Percentiles rank a stretch among this genome's conserved stretches.
Conservation (phyloP, 495 filamentous ascomycete genomes). For the Penicillium fimorum region DNA sequence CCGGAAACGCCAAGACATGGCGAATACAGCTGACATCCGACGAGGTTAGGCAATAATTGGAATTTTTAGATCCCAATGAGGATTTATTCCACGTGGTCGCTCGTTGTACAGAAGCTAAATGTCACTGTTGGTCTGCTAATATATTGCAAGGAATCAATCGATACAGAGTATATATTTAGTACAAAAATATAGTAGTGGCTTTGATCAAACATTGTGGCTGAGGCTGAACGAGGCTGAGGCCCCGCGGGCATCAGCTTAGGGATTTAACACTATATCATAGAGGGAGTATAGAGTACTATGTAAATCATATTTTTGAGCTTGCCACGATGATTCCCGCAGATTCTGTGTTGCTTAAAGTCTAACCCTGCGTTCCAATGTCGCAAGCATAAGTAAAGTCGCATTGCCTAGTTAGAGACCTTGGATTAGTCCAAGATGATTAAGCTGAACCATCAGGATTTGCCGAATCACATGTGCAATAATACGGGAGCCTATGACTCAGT, state of each 20-base stretch:
- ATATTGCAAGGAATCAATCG: not conserved
- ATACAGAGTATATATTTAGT: not conserved
- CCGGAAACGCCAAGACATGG: slow-evolving; percentile 3
- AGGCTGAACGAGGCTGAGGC: not conserved
- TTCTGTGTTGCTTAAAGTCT: not conserved
- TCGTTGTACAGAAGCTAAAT: not conserved
- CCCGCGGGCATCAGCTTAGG: not conserved
- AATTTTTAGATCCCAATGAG: not conserved
- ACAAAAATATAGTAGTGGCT: not conserved
- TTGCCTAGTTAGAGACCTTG: not conserved
- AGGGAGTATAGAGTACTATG: not conserved
- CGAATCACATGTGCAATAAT: not conserved
- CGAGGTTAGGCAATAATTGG: not conserved
- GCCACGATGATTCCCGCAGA: not conserved
- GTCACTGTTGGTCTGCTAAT: not conserved
- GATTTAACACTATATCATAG: not conserved
- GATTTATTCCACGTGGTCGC: slow-evolving; percentile 4
- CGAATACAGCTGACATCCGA: not conserved
- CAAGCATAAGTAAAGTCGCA: not conserved
- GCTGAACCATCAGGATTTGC: no score
- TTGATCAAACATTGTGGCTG: not conserved
- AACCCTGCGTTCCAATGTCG: not conserved
- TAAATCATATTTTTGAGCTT: not conserved
- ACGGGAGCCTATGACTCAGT: not conserved
- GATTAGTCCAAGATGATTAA: not conserved